These are phyloP conservation scores for Rhizoclosmatium globosum DNA, from an alignment of 192 early-diverging fungal genomes.

Conservation along the genomic window DNA sequence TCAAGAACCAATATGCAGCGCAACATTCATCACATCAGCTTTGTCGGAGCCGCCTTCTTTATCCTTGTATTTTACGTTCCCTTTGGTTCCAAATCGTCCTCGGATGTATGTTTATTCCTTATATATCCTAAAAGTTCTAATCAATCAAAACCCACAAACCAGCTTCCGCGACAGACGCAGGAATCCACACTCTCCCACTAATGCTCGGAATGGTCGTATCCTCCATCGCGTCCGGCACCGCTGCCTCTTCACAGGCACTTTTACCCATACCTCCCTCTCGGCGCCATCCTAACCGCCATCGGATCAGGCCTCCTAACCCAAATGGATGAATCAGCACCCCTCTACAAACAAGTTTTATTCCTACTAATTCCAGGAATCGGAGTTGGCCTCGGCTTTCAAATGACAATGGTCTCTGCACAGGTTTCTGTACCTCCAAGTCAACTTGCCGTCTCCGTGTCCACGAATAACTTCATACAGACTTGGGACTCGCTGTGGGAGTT, in stretches of 20 bases:
- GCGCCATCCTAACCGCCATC: slow-evolving; percentile 19
- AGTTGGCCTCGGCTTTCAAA: slow-evolving; percentile 36
- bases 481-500: slow-evolving; percentile 64
- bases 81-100: slow-evolving; percentile 77
- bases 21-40: slow-evolving; percentile 31
- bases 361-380: slow-evolving; percentile 41
- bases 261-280: slow-evolving; percentile 32
- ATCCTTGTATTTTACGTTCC: slow-evolving; percentile 37
- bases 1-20: slow-evolving; percentile 51
- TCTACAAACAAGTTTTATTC: slow-evolving; percentile 24
- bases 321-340: slow-evolving; percentile 17
- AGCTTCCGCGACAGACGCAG: slow-evolving; percentile 73
- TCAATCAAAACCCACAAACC: slow-evolving; percentile 55
- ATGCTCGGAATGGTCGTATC: slow-evolving; percentile 73
- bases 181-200: slow-evolving; percentile 75
- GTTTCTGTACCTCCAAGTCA: slow-evolving; percentile 55
- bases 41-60: slow-evolving; percentile 50
- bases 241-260: slow-evolving; percentile 25
- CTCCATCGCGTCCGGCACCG: slow-evolving; percentile 55
- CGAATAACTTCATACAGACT: slow-evolving; percentile 53
- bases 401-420: slow-evolving; percentile 31
- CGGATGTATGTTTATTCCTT: slow-evolving; percentile 39
- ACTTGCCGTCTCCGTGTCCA: slow-evolving; percentile 73
- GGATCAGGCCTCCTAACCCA: slow-evolving; percentile 25
- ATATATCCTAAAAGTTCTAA: slow-evolving; percentile 63